These are phyloP conservation scores for Calonectria pauciramosa DNA, from an alignment of 2,329 filamentous ascomycete genomes.

Conservation along the genomic window DNA sequence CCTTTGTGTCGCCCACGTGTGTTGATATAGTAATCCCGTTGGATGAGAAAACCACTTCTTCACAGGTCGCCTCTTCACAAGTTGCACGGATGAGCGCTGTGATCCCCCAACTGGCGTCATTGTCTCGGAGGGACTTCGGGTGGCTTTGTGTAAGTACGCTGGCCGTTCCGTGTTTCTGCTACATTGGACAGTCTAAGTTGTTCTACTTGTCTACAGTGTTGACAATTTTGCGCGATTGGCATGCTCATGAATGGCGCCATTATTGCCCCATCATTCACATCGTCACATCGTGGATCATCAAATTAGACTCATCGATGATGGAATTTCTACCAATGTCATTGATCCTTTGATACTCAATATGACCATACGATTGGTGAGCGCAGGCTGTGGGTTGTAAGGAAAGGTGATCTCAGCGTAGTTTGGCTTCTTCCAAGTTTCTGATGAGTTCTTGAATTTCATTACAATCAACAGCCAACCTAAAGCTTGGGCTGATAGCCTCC, in stretches of 20 bases:
- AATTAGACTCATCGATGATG: neutral
- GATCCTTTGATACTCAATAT: neutral
- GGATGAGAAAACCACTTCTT: neutral
- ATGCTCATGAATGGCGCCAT: neutral
- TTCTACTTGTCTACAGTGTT: neutral
- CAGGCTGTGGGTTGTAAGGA: neutral
- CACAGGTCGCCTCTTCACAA: neutral
- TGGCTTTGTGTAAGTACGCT: neutral
- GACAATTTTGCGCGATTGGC: neutral
- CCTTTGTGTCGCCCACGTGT: neutral
- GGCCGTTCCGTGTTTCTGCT: neutral
- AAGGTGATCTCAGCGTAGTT: neutral
- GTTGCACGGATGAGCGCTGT: neutral
- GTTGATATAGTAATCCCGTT: neutral
- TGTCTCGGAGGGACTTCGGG: neutral
- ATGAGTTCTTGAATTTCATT: too few relatives aligned
- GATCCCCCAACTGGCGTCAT: neutral
- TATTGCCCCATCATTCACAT: neutral
- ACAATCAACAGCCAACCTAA: neutral
- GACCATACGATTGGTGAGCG: neutral
- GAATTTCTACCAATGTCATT: neutral
- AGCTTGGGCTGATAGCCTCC: neutral
- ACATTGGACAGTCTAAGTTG: neutral
- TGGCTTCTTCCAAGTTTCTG: neutral
- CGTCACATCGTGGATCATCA: neutral